These are phyloP conservation scores for Microcyclospora tardicrescens DNA, from an alignment of 2,329 filamentous ascomycete genomes.

Conservation along the genomic window DNA sequence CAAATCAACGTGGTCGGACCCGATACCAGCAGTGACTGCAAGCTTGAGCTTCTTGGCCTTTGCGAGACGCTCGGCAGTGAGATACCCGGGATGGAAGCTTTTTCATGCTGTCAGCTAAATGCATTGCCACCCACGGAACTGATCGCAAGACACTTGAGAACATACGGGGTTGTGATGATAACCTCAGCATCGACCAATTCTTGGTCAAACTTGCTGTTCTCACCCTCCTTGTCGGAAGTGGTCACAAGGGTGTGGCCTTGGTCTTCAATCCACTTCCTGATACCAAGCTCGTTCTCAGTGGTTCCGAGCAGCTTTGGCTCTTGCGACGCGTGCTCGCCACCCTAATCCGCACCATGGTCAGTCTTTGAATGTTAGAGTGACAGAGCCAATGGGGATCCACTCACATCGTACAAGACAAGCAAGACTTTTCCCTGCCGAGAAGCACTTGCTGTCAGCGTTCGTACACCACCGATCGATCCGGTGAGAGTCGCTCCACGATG, in stretches of 20 bases:
- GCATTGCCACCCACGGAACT: not conserved
- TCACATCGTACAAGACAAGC: conserved; percentile 81
- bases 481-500: conserved; percentile 29
- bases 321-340: conserved; percentile 74
- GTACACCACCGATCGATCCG: conserved; percentile 37
- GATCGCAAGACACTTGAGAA: not conserved
- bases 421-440: conserved; percentile 87
- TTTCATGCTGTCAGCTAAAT: conserved; percentile 2
- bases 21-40: conserved; percentile 91
- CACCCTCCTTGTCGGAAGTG: conserved; percentile 93
- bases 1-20: conserved; percentile 95
- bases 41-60: conserved; percentile 99
- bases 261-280: conserved; percentile 95
- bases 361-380: conserved; percentile 1
- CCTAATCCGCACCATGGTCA: conserved; percentile 28
- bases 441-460: conserved; percentile 52
- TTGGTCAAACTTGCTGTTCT: conserved; percentile 85
- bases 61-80: conserved; percentile 87
- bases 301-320: conserved; percentile 84
- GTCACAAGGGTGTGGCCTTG: conserved; percentile 94
- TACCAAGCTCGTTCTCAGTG: conserved; percentile 94
- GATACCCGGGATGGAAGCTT: conserved; percentile 96
- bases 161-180: conserved; percentile 96
- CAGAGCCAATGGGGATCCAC: conserved; percentile 18
- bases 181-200: conserved; percentile 94